phyloP scores from a whole-genome alignment of 2,329 filamentous ascomycete genomes.

The Aspergillus oerlinghausenensis region DNA sequence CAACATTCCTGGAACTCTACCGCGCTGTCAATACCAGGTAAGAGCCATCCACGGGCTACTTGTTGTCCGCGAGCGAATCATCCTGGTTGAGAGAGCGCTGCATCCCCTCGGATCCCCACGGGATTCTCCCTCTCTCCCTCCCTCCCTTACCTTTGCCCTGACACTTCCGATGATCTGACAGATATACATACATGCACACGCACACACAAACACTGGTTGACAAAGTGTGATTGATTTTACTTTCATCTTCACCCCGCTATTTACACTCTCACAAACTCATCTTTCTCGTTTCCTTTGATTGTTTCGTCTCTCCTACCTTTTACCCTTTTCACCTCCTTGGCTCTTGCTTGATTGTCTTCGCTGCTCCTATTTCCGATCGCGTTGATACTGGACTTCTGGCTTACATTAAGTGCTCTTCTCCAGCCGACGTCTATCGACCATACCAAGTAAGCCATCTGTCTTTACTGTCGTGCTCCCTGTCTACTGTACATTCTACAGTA shows the following conservation, averaged over 20 bases:
- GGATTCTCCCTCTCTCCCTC: not conserved
- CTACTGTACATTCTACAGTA: not conserved
- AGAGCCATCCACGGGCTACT: not conserved
- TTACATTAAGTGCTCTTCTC: slow-evolving; percentile 20
- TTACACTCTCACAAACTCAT: not conserved
- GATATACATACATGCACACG: not conserved
- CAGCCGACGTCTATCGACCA: slow-evolving; percentile 46
- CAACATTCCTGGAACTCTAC: not conserved
- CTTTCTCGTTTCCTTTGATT: not conserved
- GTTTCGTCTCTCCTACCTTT: slow-evolving; percentile 1
- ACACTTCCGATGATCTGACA: not conserved
- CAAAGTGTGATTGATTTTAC: not conserved
- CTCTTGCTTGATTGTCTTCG: slow-evolving; percentile 7
- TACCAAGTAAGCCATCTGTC: slow-evolving; percentile 38
- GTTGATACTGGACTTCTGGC: slow-evolving; percentile 13
- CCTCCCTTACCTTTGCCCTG: not conserved
- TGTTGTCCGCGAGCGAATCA: not conserved
- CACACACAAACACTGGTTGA: not conserved
- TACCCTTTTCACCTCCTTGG: not conserved
- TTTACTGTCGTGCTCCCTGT: not conserved
- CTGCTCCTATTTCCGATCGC: slow-evolving; percentile 12
- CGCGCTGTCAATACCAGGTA: not conserved
- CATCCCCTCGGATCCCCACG: not conserved
- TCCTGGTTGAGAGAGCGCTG: not conserved
- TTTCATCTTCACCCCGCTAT: not conserved